Evolutionary conservation across 176 grass and related monocot species (phyloP), one percentile per base, ranked within the genome.

Genomic region (Carex parvula): DNA sequence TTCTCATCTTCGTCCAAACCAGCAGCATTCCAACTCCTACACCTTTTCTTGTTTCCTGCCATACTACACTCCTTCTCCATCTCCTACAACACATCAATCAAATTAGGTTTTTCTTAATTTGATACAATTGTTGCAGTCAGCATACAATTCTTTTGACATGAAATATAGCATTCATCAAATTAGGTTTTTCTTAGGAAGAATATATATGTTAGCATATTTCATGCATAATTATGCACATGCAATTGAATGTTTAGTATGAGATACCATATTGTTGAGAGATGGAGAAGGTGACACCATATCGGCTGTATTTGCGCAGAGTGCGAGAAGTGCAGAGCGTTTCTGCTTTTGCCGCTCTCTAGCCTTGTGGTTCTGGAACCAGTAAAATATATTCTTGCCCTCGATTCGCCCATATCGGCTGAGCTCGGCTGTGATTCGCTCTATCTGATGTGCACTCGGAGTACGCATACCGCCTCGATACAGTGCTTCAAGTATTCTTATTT

Each of bases 301-400:
- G 84, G 88, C 80, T 72, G 41, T 60, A 57, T 85, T 68, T 17
- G 88, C 84, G 78, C 84, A 90, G 44, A 93, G 86, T 21, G 92
- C 87, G 69, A 98, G 91, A 81, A 93, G 90, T 1, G 92, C 91
- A 8, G 89, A 90, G 2, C 95, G 95, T 84, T 98, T 98, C 91
- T 93, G 95, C 85, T 98, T 98, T 91, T 98, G 95, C 0, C 95
- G 86, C 80, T 98, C 95, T 6, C 95, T 86, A 15, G 95, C 92
- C 84, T 98, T 98, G 89, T 98, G 95, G 39, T 98, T 98, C 86
- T 98, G 95, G 73, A 98, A 98, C 95, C 95, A 98, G 90, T 98
- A 98, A 90, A 98, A 98, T 39, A 98, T 88, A 74, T 98, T 98
- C 91, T 98, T 98, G 22, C 95, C 95, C 67, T 98, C 91, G 77